Evolutionary conservation across 805 yeast species (phyloP).

Genomic region (Wickerhamiella galacta): DNA sequence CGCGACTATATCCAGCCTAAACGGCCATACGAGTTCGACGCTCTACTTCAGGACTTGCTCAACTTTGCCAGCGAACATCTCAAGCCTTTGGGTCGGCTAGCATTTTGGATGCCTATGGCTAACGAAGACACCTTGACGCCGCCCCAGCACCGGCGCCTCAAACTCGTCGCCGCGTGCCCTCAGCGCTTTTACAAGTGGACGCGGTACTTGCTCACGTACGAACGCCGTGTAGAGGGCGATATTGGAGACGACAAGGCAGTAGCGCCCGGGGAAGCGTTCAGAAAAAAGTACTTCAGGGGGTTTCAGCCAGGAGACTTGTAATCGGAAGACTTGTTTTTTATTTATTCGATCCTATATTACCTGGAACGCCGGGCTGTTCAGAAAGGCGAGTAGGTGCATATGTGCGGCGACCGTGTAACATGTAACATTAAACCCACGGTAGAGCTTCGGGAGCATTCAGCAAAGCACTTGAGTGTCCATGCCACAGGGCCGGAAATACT

Average conservation of each 20-base stretch:
- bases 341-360: no score
- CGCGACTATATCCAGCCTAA: constrained; percentile 84
- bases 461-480: no score
- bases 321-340: no score
- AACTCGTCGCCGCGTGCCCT: constrained; percentile 54
- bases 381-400: no score
- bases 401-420: no score
- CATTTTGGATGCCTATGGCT: constrained; percentile 97
- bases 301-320: no score
- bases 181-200: constrained; percentile 93
- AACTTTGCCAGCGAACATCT: constrained; percentile 55
- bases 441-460: no score
- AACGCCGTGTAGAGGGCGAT: constrained; percentile 31
- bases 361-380: no score
- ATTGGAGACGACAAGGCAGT: constrained; percentile 30
- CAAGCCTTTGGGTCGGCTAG: constrained; percentile 60
- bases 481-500: no score
- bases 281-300: constrained; percentile 62
- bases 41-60: constrained; percentile 61
- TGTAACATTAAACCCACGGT: no score
- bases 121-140: constrained; percentile 44
- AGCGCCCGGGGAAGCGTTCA: constrained; percentile 39
- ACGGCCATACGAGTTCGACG: constrained; percentile 69
- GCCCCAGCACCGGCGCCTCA: constrained; percentile 63
- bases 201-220: constrained; percentile 66